Evolutionary conservation across 176 grass and related monocot species (phyloP), one percentile per base, ranked within the genome.

Genomic region (Eragrostis curvula): DNA sequence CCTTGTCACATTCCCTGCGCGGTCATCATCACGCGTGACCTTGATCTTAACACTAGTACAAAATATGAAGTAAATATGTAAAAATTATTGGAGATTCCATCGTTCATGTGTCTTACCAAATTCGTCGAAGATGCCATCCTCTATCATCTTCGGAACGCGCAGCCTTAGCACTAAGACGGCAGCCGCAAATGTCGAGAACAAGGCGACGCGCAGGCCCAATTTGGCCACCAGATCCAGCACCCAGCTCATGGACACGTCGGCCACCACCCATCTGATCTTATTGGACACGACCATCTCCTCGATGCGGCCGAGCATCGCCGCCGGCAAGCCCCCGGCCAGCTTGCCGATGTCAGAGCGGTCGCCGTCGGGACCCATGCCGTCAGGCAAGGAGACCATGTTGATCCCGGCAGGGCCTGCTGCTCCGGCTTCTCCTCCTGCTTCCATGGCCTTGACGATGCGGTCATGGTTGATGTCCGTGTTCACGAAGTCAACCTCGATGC

Each of bases 391-490:
- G 36, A 94, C 68, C 92, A 92, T 77, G 27, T 83, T 66, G 4
- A 97, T 67, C 55, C 80, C 80, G 57, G 75, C 74, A 7, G 80
- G 75, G 28, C 81, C 45, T 6, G 50, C 58, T 2, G 58, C 24
- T 61, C 58, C 23, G 24, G 11, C 1, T 1, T 9, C 9, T 11
- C 10, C 48, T 66, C 46, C 85, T 59, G 56, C 51, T 30, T 52
- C 43, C n/a, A 90, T 78, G 70, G 81, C 52, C 49, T 70, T 47
- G 53, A 86, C 30, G 47, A 94, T 68, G 50, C 87, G 70, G 8
- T 39, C 21, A 3, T 95, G 79, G 82, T 92, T 88, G 85, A 92
- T 92, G 71, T 92, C 80, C 0, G 89, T 94, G 84, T 94, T 94
- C 59, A 89, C 21, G 15, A 92, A 89, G 52, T 85, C 80, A 56